Conservation (phyloP, 257 asterid species). For the Linaria vulgaris region DNA sequence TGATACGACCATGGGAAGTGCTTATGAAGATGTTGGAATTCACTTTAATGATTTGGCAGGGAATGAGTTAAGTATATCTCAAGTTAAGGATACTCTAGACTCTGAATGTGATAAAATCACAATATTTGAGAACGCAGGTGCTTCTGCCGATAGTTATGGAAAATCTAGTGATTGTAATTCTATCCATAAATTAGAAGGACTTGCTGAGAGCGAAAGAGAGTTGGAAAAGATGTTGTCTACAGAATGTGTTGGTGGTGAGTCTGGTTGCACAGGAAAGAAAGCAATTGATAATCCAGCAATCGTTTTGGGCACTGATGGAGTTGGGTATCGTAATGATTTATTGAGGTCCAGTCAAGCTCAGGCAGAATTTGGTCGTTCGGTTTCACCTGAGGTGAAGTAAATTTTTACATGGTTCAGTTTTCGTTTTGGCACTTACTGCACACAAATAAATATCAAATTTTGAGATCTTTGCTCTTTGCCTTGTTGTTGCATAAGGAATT, state of each 20-base stretch:
- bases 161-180: constrained; percentile 27
- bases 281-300: constrained; percentile 21
- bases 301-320: constrained; percentile 31
- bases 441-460: constrained; percentile 5
- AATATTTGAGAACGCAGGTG: constrained; percentile 27
- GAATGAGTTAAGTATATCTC: constrained; percentile 45
- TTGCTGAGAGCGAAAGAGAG: constrained; percentile 27
- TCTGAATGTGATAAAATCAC: constrained; percentile 38
- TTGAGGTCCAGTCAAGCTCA: constrained; percentile 30
- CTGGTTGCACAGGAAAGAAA: constrained; percentile 29
- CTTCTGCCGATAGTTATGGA: constrained; percentile 30
- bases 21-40: constrained; percentile 64
- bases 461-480: background rate
- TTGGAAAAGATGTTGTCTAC: constrained; percentile 24
- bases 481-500: constrained; percentile 18
- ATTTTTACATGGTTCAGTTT: constrained; percentile 11
- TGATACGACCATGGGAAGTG: constrained; percentile 64
- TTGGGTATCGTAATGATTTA: constrained; percentile 24
- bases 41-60: constrained; percentile 25
- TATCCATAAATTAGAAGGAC: constrained; percentile 23
- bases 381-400: constrained; percentile 36
- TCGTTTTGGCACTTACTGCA: constrained; percentile 2
- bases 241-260: constrained; percentile 30
- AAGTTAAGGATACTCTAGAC: constrained; percentile 54
- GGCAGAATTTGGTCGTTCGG: constrained; percentile 31